Base-by-base conservation (phyloP, 73 alveolate species). In the Blepharisma stoltei region DNA sequence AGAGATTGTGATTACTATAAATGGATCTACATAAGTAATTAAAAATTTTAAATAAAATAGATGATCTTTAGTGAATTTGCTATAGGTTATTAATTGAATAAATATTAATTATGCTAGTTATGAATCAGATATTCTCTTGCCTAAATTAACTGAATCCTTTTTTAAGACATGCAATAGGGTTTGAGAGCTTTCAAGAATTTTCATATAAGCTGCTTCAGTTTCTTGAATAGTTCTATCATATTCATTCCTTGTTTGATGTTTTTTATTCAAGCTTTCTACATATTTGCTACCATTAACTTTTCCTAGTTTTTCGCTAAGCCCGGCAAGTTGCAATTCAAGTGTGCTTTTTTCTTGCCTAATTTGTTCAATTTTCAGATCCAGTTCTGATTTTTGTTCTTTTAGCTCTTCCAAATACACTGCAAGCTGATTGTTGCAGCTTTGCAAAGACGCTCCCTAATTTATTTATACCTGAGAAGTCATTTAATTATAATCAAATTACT, bases 101-200 rank as follows among this genome's bases (percentile, higher is more conserved):
- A 32, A 32, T 3, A 32, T 3, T 32, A 32, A 32, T 32, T 32
- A 32, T 1, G 3, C 3, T 32, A 32, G 41, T 32, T 32, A 32
- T 32, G 41, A 32, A 32, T 32, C 41, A 32, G 41, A 32, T 32
- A 60, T 25, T 25, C 23, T 60, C 46, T 88, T 86, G 0, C 76
- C 45, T 44, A 86, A 79, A 27, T 70, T 65, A 6, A 71, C 54
- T 7, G 81, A 80, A 68, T 86, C 94, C 78, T 90, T 89, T 86
- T 91, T 91, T 7, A 90, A 71, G 53, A 91, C 97, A 70, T 89
- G 95, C 66, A 91, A 86, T 70, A 91, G 76, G 18, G 97, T 91
- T 81, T 91, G 95, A n/a, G 93, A 82, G 20, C 92, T 80, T 73
- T 91, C 97, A 21, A 91, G 81, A 54, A 91, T 91, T 81, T 88